Base-by-base conservation (phyloP, 768 basidiomycete species). In the Serendipita indica region DNA sequence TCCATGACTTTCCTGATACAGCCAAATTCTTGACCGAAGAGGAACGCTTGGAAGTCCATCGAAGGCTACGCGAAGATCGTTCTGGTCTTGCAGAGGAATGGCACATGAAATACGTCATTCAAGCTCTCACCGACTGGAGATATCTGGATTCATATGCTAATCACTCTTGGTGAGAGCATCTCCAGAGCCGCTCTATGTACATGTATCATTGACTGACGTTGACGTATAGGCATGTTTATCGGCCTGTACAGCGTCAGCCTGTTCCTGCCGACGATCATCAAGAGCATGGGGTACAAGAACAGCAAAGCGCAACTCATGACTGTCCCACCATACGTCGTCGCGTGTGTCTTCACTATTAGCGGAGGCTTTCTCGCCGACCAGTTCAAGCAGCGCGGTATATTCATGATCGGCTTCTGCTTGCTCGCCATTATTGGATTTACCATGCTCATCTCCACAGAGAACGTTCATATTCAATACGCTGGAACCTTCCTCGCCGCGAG, bases 191-290 rank as follows among this genome's bases (percentile, higher is more conserved):
- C n/a, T n/a, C n/a, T n/a, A n/a, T n/a, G n/a, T n/a, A n/a, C n/a
- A n/a, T n/a, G n/a, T n/a, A n/a, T n/a, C n/a, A n/a, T n/a, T n/a
- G n/a, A n/a, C n/a, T n/a, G n/a, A n/a, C n/a, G n/a, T n/a, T n/a
- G n/a, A n/a, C n/a, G n/a, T n/a, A n/a, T n/a, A n/a, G 49, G 49
- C 20, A 54, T 54, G 20, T 54, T 22, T 28, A 27, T 28, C n/a
- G 16, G 20, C 49, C 22, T 54, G 16, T 54, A 54, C 30, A 27
- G 22, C 22, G 30, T 88, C 69, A 75, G 84, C 20, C 69, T 88
- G 41, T 89, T 89, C 74, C 70, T 86, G 58, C 86, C 86, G 0
- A 84, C 79, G 39, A 87, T 89, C 65, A 88, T 87, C 67, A 81
- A 77, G 60, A 49, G 57, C 25, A 46, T 60, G n/a, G 83, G 84